Conservation (phyloP, 495 filamentous ascomycete genomes). For the Xylaria venustula region DNA sequence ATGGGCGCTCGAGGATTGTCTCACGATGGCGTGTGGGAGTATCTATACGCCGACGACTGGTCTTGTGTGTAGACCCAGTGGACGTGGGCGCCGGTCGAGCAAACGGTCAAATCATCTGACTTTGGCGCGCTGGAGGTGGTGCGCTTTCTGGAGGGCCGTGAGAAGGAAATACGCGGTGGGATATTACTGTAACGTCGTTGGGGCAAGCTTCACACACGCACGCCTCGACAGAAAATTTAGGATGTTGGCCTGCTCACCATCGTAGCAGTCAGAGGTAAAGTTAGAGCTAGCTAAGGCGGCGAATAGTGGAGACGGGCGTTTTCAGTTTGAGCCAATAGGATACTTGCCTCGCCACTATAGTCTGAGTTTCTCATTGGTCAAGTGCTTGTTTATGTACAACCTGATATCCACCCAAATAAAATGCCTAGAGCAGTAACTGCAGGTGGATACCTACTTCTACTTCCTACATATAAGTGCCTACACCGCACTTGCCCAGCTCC, state of each 20-base stretch:
- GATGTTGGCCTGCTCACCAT: conserved; percentile 24
- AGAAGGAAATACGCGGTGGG: conserved; percentile 19
- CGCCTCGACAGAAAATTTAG: conserved; percentile 23
- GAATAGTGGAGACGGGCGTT: not conserved
- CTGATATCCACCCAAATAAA: not conserved
- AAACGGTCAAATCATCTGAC: conserved; percentile 30
- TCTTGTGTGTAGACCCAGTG: conserved; percentile 28
- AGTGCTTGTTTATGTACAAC: too few species aligned
- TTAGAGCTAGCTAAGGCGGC: not conserved
- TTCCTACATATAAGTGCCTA: too few species aligned
- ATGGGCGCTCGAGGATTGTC: not conserved
- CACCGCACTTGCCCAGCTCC: not conserved
- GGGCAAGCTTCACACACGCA: conserved; percentile 17
- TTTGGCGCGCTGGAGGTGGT: conserved; percentile 8
- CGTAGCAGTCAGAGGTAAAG: too few species aligned
- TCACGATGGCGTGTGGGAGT: not conserved
- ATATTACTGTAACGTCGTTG: not conserved
- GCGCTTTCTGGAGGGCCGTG: not conserved
- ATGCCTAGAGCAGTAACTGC: too few species aligned
- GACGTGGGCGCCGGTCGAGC: conserved; percentile 24
- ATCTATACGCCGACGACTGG: conserved; percentile 27
- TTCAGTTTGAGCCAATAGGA: not conserved
- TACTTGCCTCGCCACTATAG: not conserved
- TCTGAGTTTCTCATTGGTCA: not conserved
- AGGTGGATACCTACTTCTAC: too few species aligned